Evolutionary conservation across 768 basidiomycete genomes (phyloP).

Genomic region (Russula lepida): DNA sequence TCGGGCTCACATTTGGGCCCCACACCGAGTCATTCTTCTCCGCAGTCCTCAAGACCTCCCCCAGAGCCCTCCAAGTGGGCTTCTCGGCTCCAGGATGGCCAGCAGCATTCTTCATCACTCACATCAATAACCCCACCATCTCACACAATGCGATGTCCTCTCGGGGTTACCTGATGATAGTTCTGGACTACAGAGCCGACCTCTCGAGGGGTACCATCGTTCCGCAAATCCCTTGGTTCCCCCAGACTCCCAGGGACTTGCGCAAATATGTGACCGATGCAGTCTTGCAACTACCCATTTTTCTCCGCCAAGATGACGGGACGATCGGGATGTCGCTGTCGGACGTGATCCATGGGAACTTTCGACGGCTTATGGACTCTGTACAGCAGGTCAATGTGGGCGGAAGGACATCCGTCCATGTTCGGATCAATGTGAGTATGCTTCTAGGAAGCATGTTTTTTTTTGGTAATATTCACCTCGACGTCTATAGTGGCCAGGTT

Average conservation of each 20-base stretch:
- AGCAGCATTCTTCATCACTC: slow-evolving; percentile 6
- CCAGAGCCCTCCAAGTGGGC: slow-evolving; percentile 8
- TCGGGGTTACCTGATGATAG: slow-evolving; percentile 14
- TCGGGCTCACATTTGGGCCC: slow-evolving; percentile 5
- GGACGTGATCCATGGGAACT: slow-evolving; percentile 18
- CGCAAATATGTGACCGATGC: slow-evolving; percentile 19
- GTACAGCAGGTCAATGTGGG: slow-evolving; percentile 13
- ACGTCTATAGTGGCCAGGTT: slow-evolving; percentile 18
- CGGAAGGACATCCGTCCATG: slow-evolving; percentile 17
- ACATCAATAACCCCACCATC: background rate
- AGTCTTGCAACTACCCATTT: slow-evolving; percentile 17
- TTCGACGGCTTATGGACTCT: slow-evolving; percentile 12
- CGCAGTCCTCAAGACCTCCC: slow-evolving; percentile 5
- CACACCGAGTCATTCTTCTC: slow-evolving; percentile 12
- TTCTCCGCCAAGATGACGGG: slow-evolving; percentile 19
- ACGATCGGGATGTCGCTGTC: slow-evolving; percentile 16
- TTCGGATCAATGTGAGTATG: slow-evolving; percentile 17
- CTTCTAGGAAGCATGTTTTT: background rate
- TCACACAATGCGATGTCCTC: slow-evolving; percentile 14
- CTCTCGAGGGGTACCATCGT: slow-evolving; percentile 9
- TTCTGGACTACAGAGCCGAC: slow-evolving; percentile 16
- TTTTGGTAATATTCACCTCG: background rate
- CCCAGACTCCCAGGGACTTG: slow-evolving; percentile 16
- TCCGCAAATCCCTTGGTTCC: slow-evolving; percentile 17
- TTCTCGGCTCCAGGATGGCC: slow-evolving; percentile 18